These are phyloP conservation scores for Tulasnella sp. DNA, from an alignment of 768 basidiomycete species.

Conservation along the genomic window DNA sequence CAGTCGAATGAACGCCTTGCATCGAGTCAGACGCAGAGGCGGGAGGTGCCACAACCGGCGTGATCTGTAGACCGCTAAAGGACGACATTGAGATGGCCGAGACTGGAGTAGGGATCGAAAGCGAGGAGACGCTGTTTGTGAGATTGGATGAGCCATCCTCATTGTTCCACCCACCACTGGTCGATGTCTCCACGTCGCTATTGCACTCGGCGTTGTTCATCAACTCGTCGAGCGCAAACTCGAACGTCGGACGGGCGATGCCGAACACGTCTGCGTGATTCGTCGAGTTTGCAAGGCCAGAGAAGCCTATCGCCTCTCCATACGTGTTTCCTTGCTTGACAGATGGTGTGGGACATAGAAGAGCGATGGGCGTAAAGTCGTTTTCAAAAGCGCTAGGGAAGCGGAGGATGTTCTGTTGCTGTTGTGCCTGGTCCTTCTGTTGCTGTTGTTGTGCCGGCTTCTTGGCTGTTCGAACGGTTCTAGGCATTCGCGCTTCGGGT, in stretches of 20 bases:
- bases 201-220: constrained; percentile 39
- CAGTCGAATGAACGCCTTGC: constrained; percentile 10
- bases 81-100: constrained; percentile 12
- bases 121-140: constrained; percentile 14
- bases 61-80: constrained; percentile 11
- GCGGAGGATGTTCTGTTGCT: constrained; percentile 29
- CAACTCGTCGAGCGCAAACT: constrained; percentile 76
- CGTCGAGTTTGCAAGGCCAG: background rate
- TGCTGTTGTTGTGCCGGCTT: background rate
- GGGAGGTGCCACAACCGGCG: background rate
- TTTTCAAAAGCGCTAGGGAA: constrained; percentile 64
- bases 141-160: background rate
- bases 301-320: constrained; percentile 48
- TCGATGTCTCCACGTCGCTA: constrained; percentile 1
- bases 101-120: constrained; percentile 12
- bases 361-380: constrained; percentile 67
- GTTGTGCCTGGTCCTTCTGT: background rate
- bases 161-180: background rate
- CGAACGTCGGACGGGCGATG: constrained; percentile 69
- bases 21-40: background rate
- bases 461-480: background rate
- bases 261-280: constrained; percentile 33
- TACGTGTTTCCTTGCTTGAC: constrained; percentile 55
- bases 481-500: constrained; percentile 2
- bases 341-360: constrained; percentile 54